Conservation (phyloP, 2,329 filamentous ascomycete genomes). For the Microdochium trichocladiopsis region DNA sequence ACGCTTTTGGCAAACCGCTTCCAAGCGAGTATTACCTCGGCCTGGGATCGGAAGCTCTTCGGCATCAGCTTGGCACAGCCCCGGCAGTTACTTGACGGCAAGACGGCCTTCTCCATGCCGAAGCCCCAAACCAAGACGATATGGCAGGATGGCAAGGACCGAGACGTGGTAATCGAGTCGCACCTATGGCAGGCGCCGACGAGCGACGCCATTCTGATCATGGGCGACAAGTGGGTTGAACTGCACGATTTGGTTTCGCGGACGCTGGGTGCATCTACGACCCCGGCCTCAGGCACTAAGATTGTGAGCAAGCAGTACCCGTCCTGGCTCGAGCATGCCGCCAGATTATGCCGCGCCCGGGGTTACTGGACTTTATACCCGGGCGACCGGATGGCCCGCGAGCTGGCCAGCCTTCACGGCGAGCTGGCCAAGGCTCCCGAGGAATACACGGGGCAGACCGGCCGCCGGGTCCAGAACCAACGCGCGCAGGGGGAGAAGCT, state of each 20-base stretch:
- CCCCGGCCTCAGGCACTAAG: slow-evolving; percentile 40
- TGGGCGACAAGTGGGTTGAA: slow-evolving; percentile 81
- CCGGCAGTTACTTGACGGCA: slow-evolving; percentile 53
- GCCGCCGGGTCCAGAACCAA: slow-evolving; percentile 7
- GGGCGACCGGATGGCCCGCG: slow-evolving; percentile 40
- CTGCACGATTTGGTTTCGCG: slow-evolving; percentile 73
- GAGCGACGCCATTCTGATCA: slow-evolving; percentile 73
- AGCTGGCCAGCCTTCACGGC: slow-evolving; percentile 67
- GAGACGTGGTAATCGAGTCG: slow-evolving; percentile 7
- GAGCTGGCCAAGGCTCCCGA: slow-evolving; percentile 71
- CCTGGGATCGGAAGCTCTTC: slow-evolving; percentile 50
- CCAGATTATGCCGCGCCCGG: slow-evolving; percentile 68
- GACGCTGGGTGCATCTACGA: slow-evolving; percentile 40
- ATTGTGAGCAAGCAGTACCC: slow-evolving; percentile 19
- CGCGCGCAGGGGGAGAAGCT: slow-evolving; percentile 10
- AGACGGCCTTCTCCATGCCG: slow-evolving; percentile 39
- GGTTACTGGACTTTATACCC: slow-evolving; percentile 81
- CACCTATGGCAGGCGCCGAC: slow-evolving; percentile 85
- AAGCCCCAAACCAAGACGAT: slow-evolving; percentile 5
- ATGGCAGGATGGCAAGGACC: not conserved
- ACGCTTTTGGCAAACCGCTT: slow-evolving; percentile 61
- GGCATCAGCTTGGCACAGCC: slow-evolving; percentile 79
- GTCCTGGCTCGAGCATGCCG: slow-evolving; percentile 49
- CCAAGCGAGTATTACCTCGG: not conserved
- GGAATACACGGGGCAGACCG: slow-evolving; percentile 37